Base-by-base conservation (phyloP, 225 moss, liverwort and hornwort species). In the Polytrichum formosum region DNA sequence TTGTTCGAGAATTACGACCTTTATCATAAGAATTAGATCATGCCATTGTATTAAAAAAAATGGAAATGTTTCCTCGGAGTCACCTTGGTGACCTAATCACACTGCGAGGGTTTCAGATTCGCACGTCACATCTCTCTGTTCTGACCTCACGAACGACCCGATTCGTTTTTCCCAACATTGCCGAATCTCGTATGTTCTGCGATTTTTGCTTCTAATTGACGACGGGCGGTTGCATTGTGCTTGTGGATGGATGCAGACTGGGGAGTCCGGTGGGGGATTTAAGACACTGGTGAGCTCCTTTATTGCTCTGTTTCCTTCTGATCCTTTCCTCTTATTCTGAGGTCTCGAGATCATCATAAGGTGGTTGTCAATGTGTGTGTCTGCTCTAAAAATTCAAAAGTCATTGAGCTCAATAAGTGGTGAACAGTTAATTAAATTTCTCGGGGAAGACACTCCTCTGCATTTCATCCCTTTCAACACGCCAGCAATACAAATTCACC, bases 241-340 rank as follows among this genome's bases (percentile, higher is more conserved):
- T 29, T 29, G 29, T 29, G 29, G 29, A 29, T 29, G 29, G 29
- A 8, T 71, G 67, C 71, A 67, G 79, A 71, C 61, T 62, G 26
- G 28, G 55, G 58, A 70, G n/a, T 28, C 58, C 61, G 35, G 67
- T 66, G 61, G 72, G 58, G 30, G 21, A 63, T 68, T 46, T 3
- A 6, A 7, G 46, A 5, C 23, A 5, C 60, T 13, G 63, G 67
- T 71, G 71, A 71, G 79, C 58, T 65, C 28, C 55, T 55, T 7
- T 22, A 54, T 21, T 64, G 28, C 16, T 55, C 64, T 5, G 10
- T 46, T 35, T 23, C 67, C 26, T 22, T 53, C 66, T 23, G 23
- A 0, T 23, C 23, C 23, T 23, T 23, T 23, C 0, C 23, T 23
- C 23, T 23, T 23, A 23, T 0, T 23, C 23, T 63, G 31, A 18